Percentiles rank a stretch among this genome's conserved stretches.
Evolutionary conservation across 495 filamentous ascomycete genomes (phyloP).

Genomic region (Hypoxylon cercidicola): DNA sequence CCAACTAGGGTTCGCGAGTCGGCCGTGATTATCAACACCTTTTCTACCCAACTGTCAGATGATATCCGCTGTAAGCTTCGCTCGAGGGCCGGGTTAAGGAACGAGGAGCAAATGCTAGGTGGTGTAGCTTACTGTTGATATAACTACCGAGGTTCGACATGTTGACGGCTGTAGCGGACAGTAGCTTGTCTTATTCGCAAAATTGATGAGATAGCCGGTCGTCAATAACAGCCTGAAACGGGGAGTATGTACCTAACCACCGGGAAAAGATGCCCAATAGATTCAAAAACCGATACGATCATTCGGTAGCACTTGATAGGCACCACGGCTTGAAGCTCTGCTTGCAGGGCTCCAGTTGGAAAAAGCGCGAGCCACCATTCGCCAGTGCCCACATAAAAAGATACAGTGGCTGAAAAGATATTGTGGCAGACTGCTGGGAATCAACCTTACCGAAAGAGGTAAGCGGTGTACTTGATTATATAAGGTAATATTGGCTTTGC

Average conservation of each 20-base stretch:
- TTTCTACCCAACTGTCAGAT: constrained; percentile 69
- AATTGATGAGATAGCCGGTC: neutral
- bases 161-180: constrained; percentile 9
- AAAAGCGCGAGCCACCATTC: constrained; percentile 23
- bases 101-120: neutral
- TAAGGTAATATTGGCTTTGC: neutral
- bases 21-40: constrained; percentile 88
- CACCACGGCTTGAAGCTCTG: constrained; percentile 20
- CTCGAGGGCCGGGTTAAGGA: constrained; percentile 2
- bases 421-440: too few species aligned
- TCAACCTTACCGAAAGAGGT: too few species aligned
- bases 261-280: neutral
- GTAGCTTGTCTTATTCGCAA: neutral
- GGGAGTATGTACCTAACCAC: neutral
- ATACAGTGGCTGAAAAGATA: too few species aligned
- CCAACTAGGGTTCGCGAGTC: constrained; percentile 92
- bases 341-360: neutral
- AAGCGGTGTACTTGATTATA: too few species aligned
- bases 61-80: constrained; percentile 23
- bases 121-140: constrained; percentile 47
- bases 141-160: constrained; percentile 48
- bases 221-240: neutral
- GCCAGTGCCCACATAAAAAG: neutral
- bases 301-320: constrained; percentile 19
- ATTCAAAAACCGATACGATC: constrained; percentile 7